Conservation (phyloP, 805 yeast species). For the Candida odintsovae region DNA sequence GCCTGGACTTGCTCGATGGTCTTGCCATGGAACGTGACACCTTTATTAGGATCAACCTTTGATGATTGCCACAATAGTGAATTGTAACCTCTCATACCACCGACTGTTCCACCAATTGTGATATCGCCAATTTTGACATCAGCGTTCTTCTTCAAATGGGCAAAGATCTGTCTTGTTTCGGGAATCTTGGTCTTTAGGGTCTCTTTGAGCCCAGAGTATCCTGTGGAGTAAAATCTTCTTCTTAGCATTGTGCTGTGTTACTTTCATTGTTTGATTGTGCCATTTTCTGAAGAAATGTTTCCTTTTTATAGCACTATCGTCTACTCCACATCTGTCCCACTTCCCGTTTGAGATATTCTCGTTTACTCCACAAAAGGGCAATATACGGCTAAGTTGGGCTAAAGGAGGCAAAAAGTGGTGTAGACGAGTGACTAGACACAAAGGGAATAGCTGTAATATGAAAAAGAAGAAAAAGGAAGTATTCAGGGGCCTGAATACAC, state of each 20-base stretch:
- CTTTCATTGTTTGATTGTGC: neutral
- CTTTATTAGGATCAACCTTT: conserved; percentile 67
- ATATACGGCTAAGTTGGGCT: neutral
- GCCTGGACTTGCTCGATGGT: conserved; percentile 69
- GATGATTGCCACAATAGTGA: conserved; percentile 80
- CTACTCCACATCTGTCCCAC: neutral
- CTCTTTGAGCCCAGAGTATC: neutral
- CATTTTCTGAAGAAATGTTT: neutral
- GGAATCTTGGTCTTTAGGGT: conserved; percentile 28
- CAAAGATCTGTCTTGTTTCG: conserved; percentile 33
- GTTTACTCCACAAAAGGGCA: neutral
- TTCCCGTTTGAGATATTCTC: neutral
- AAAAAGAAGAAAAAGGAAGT: too few species aligned
- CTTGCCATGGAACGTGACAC: conserved; percentile 73
- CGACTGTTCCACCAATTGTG: conserved; percentile 41
- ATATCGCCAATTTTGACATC: conserved; percentile 37
- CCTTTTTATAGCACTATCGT: neutral
- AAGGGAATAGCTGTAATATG: too few species aligned
- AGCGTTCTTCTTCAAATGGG: conserved; percentile 33
- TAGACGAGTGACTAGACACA: neutral
- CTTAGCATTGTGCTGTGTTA: neutral
- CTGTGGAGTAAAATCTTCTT: neutral
- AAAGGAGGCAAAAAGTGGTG: neutral
- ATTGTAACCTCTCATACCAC: conserved; percentile 79
- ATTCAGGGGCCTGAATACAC: too few species aligned